phyloP scores from a whole-genome alignment of 78 protist genomes.

The Dictyostelium purpureum region DNA sequence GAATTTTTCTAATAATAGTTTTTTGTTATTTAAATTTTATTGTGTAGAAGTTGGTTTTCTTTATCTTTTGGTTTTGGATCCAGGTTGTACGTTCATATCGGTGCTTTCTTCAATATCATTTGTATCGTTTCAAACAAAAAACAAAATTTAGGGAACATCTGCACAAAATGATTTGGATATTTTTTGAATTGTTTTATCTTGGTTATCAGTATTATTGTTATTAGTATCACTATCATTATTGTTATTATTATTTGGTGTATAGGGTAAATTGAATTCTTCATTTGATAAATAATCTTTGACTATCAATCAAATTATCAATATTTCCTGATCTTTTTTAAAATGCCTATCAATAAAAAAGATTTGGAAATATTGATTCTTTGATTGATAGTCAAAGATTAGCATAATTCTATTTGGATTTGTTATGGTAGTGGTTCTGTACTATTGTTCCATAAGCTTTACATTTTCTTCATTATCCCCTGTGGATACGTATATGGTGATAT shows the following conservation, averaged over 20 bases:
- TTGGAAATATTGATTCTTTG: constrained; percentile 5
- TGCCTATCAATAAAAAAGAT: neutral
- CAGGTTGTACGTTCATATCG: neutral
- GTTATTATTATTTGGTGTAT: neutral
- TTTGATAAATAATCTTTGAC: neutral
- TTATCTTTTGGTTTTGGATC: neutral
- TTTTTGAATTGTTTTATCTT: neutral
- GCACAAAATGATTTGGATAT: neutral
- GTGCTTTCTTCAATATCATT: no score
- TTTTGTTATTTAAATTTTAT: neutral
- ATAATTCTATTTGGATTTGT: constrained; percentile 33
- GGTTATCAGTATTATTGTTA: neutral
- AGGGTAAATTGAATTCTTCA: neutral
- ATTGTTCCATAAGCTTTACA: neutral
- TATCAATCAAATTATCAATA: neutral
- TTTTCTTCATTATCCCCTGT: no score
- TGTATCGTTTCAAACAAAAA: neutral
- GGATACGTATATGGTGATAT: neutral
- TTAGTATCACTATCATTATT: neutral
- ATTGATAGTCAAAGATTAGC: neutral
- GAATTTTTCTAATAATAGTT: neutral
- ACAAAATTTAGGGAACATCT: constrained; percentile 50
- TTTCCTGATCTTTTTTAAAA: neutral
- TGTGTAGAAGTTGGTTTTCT: neutral
- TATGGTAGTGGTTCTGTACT: neutral